Conservation (phyloP, 2,329 filamentous ascomycete genomes). For the Hirsutella thompsonii region DNA sequence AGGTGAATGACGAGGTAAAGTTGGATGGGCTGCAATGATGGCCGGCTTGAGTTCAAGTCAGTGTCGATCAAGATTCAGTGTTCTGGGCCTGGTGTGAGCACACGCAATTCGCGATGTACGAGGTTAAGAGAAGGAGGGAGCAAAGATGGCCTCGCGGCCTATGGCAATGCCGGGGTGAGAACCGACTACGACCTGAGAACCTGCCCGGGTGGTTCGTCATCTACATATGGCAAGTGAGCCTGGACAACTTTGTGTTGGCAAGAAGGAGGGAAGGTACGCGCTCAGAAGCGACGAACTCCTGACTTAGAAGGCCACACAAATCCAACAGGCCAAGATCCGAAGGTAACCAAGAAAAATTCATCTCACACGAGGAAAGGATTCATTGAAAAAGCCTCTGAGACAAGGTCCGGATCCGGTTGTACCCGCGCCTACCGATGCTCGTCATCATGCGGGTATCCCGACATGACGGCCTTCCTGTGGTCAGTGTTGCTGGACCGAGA, state of each 20-base stretch:
- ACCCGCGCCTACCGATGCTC: background rate
- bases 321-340: no score
- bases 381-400: constrained; percentile 1
- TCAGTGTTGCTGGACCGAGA: background rate
- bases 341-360: no score
- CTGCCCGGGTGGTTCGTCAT: background rate
- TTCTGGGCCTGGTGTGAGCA: no score
- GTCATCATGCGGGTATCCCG: constrained; percentile 1
- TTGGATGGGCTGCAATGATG: no score
- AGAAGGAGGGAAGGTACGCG: background rate
- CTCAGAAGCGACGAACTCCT: background rate
- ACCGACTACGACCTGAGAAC: background rate
- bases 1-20: no score
- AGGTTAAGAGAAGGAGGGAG: background rate
- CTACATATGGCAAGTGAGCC: constrained; percentile 1
- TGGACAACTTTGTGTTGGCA: background rate
- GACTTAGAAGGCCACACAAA: background rate
- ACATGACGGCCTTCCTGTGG: background rate
- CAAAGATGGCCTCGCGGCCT: background rate
- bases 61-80: no score
- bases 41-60: no score
- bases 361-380: background rate
- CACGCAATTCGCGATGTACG: no score
- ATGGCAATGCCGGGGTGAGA: background rate
- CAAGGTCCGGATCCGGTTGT: background rate